Evolutionary conservation across 768 basidiomycete species (phyloP), one percentile per base, ranked within the genome.

Genomic region (Sistotremastrum niveocremeum): DNA sequence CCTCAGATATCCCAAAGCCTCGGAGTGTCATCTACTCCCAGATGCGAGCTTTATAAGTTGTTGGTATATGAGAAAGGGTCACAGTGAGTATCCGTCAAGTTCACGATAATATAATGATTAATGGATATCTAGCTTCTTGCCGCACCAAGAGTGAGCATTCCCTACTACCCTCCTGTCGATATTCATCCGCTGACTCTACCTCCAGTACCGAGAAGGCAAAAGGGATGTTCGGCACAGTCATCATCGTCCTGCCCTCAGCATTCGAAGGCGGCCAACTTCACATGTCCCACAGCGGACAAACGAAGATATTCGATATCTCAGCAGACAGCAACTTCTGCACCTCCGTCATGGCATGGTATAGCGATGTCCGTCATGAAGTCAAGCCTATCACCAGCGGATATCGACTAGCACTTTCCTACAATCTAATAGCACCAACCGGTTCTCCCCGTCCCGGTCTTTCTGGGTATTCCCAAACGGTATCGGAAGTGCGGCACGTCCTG

Each of bases 201-300:
- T 37, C 20, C 38, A 73, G 71, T 45, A 72, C 71, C 2, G 69
- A 69, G 44, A 72, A 72, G 51, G 59, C 60, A 1, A 48, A 63
- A 31, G 70, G 68, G 2, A 73, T 72, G 69, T 74, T 77, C 48
- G 74, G 73, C 7, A 72, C 73, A 0, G 56, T 73, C 28, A 59
- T 74, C 39, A 56, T 76, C 30, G 51, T 72, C 5, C 62, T 75
- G 2, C 72, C 72, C 4, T 73, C 73, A 1, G 50, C 44, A 6
- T 73, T 69, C 50, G 60, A 60, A 1, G 74, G 74, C 5, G 74
- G 73, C 4, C 55, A 67, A 44, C 65, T 70, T 3, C 65, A 65
- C 44, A 56, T 74, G 4, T 63, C 68, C 0, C 71, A 73, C 55
- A 58, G 60, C 1, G 51, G 52, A 9, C 51, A 54, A 6, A 57